phyloP scores from a whole-genome alignment of 1,284 basidiomycete species.

The Trametes hirsuta region DNA sequence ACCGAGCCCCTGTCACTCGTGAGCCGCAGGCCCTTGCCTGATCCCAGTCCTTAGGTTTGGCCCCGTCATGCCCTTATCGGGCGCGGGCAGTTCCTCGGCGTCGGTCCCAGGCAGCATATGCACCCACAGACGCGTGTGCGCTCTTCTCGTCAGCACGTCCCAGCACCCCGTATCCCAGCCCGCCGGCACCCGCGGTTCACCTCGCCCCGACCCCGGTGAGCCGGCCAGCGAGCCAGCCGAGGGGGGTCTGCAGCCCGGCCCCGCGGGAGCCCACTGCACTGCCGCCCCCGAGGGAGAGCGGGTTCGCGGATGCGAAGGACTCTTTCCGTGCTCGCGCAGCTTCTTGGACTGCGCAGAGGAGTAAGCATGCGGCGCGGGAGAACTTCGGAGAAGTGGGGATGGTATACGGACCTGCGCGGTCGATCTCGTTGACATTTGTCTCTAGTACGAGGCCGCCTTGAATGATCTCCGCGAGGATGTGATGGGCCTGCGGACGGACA shows the following conservation, averaged over 20 bases:
- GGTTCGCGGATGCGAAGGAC: constrained; percentile 76
- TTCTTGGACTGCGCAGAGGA: constrained; percentile 54
- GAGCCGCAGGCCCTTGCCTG: neutral
- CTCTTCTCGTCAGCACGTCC: neutral
- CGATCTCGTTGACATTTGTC: constrained; percentile 94
- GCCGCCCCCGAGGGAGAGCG: constrained; percentile 68
- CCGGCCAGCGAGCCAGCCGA: constrained; percentile 79
- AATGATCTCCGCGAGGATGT: constrained; percentile 93
- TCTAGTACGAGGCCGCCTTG: constrained; percentile 98
- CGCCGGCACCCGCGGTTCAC: constrained; percentile 31
- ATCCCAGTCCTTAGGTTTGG: constrained; percentile 9
- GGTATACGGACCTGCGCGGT: constrained; percentile 62
- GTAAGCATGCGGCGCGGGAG: neutral
- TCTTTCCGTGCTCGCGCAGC: constrained; percentile 73
- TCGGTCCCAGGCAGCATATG: constrained; percentile 8
- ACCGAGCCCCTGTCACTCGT: too few species aligned
- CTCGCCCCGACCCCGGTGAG: constrained; percentile 64
- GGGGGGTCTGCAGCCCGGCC: constrained; percentile 66
- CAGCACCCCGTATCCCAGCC: neutral
- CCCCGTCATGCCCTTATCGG: constrained; percentile 8
- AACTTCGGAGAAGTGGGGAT: constrained; percentile 8
- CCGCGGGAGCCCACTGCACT: constrained; percentile 60
- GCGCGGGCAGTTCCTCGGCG: constrained; percentile 15
- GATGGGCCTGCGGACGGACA: constrained; percentile 71
- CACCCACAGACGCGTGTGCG: neutral